A percentile compares a stretch with the other conserved stretches of the same genome.
These are phyloP conservation scores for Chenopodium suecicum DNA, from an alignment of 148 eudicot species.

Conservation along the genomic window DNA sequence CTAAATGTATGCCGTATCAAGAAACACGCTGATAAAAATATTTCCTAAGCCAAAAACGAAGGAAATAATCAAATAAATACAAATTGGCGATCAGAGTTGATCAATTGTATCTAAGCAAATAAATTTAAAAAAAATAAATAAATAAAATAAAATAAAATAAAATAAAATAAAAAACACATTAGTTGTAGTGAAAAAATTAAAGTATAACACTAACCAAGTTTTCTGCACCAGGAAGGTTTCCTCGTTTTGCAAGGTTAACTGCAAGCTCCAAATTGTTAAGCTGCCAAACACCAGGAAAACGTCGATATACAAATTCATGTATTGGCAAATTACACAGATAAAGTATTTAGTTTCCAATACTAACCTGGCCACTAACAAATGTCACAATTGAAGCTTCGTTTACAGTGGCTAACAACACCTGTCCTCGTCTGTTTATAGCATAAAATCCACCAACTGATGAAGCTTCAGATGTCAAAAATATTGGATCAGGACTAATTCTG, in stretches of 20 bases:
- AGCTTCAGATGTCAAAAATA: slow-evolving; percentile 91
- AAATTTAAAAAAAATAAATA: neutral
- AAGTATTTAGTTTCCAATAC: neutral
- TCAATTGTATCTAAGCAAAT: neutral
- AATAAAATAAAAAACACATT: no score
- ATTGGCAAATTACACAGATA: neutral
- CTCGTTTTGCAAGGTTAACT: slow-evolving; percentile 91
- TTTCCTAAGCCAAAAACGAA: neutral
- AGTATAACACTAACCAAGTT: slow-evolving; percentile 50
- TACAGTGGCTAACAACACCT: slow-evolving; percentile 86
- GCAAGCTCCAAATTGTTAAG: slow-evolving; percentile 94
- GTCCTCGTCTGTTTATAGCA: slow-evolving; percentile 90
- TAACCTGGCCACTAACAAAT: slow-evolving; percentile 90
- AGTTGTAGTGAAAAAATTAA: no score
- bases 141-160: no score
- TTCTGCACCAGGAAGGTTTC: slow-evolving; percentile 97
- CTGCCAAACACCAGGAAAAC: slow-evolving; percentile 36
- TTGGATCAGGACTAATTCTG: slow-evolving; percentile 94
- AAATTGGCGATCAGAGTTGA: neutral
- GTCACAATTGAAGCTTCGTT: slow-evolving; percentile 84
- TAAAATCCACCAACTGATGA: slow-evolving; percentile 86
- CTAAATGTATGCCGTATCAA: neutral
- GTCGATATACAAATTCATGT: neutral
- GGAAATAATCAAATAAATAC: no score
- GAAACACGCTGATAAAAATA: neutral